These are phyloP conservation scores for Leptosphaerulina australis DNA, from an alignment of 2,329 filamentous ascomycete species.

Conservation along the genomic window DNA sequence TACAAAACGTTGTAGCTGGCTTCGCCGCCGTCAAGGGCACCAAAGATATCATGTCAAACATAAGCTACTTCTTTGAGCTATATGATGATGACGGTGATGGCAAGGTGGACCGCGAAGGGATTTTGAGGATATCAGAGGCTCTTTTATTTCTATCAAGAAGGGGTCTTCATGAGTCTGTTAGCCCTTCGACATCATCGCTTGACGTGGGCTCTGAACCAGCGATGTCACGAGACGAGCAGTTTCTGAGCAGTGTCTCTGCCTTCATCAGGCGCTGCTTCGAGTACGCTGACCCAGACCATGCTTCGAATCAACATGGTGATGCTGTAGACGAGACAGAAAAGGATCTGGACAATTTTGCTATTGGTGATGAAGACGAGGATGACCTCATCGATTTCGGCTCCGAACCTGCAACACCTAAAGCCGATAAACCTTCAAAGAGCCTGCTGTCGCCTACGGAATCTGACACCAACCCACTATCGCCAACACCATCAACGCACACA, in stretches of 20 bases:
- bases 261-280: constrained; percentile 98
- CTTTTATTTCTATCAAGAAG: constrained; percentile 89
- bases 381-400: constrained; percentile 65
- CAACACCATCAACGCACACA: constrained; percentile 30
- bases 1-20: constrained; percentile 91
- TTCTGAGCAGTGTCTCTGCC: constrained; percentile 89
- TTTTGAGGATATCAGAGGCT: constrained; percentile 91
- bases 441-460: constrained; percentile 31
- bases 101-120: constrained; percentile 91
- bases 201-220: constrained; percentile 53
- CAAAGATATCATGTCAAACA: constrained; percentile 95
- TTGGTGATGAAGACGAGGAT: constrained; percentile 73
- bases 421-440: constrained; percentile 34
- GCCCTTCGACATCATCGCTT: constrained; percentile 65
- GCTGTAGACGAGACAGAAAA: constrained; percentile 37
- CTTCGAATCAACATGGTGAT: constrained; percentile 59
- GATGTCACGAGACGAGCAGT: constrained; percentile 77
- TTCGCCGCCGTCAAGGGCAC: constrained; percentile 91
- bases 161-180: constrained; percentile 77
- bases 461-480: constrained; percentile 38
- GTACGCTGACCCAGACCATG: constrained; percentile 90
- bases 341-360: constrained; percentile 67
- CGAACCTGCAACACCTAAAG: constrained; percentile 39
- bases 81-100: constrained; percentile 94
- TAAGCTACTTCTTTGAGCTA: constrained; percentile 96